Base-by-base conservation (phyloP, 140 eudicot genomes). In the Anethum foeniculum region DNA sequence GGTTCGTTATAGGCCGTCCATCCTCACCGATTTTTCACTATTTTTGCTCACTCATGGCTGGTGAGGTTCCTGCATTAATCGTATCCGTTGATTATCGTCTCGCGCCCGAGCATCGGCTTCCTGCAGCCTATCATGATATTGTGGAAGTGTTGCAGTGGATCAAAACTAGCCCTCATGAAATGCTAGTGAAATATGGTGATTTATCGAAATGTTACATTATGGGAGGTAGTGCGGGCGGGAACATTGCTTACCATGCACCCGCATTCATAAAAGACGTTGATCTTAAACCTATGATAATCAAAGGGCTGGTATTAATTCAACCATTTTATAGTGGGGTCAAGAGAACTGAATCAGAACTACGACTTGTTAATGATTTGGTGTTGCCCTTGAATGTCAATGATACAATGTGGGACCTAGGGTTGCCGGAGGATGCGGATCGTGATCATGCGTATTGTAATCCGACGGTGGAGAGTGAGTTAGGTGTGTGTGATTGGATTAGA, bases 381-480 rank as follows among this genome's bases (percentile, higher is more conserved):
- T 3, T 81, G 11, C 82, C 88, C 0, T 54, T 19, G 21, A 15
- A 23, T 23, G 46, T 68, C 7, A n/a, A 19, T 6, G 85, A 85
- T 81, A 0, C 60, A 62, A 43, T 81, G 76, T 85, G 85, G 85
- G 82, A 82, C 3, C 30, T 81, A n/a, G 36, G 43, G 21, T 78
- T 85, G 82, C 85, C 88, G 1, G 60, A 32, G 3, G 85, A 75
- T 0, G 71, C 43, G 13, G 79, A 84, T 21, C 80, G 82, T 4
- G 87, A 80, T 58, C 84, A 84, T 2, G 84, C 80, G 77, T 84
- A 44, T 10, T 84, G 75, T 13, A 80, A 84, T 49, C 87, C 81
- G 52, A 49, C 77, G 78, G 72, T 8, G 36, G 56, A 11, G 76
- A 44, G 14, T 39, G 51, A 34, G 21, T 36, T 39, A 15, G 1